Percentiles rank a stretch among this genome's conserved stretches.
Conservation (phyloP, 139 green algal genomes). For the Micromonas pusilla region DNA sequence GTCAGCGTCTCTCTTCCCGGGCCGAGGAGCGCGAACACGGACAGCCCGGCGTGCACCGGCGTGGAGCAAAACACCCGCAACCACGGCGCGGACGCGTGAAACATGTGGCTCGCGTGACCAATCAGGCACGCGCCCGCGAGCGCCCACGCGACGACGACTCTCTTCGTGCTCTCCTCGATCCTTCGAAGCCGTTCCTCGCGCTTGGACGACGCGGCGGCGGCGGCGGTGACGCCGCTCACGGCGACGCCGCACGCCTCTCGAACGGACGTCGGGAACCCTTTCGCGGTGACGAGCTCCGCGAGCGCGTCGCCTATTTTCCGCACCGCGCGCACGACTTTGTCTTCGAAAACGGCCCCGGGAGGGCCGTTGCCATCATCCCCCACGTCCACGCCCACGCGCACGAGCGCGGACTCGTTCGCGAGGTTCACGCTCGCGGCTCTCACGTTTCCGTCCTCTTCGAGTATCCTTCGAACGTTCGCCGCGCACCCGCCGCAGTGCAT, state of each 20-base stretch:
- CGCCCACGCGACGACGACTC: slow-evolving; percentile 63
- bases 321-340: background rate
- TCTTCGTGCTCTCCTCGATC: slow-evolving; percentile 19
- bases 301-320: slow-evolving; percentile 42
- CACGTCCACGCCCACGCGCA: slow-evolving; percentile 5
- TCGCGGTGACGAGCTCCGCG: background rate
- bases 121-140: slow-evolving; percentile 66
- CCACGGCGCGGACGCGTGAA: slow-evolving; percentile 31
- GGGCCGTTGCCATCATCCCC: background rate
- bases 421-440: slow-evolving; percentile 74
- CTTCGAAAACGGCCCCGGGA: no score
- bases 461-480: slow-evolving; percentile 58
- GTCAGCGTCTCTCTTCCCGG: slow-evolving; percentile 68
- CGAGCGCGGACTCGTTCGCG: slow-evolving; percentile 78
- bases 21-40: slow-evolving; percentile 65
- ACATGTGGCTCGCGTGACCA: slow-evolving; percentile 59
- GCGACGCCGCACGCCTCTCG: slow-evolving; percentile 26
- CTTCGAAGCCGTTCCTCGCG: background rate
- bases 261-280: slow-evolving; percentile 11
- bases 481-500: slow-evolving; percentile 88
- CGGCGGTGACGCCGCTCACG: background rate
- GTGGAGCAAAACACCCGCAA: slow-evolving; percentile 58
- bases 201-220: slow-evolving; percentile 1
- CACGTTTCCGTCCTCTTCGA: slow-evolving; percentile 54
- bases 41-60: slow-evolving; percentile 63